Percentiles rank a stretch among this genome's conserved stretches.
Conservation (phyloP, 2,329 filamentous ascomycete genomes). For the Chaetomiaceae sp. region DNA sequence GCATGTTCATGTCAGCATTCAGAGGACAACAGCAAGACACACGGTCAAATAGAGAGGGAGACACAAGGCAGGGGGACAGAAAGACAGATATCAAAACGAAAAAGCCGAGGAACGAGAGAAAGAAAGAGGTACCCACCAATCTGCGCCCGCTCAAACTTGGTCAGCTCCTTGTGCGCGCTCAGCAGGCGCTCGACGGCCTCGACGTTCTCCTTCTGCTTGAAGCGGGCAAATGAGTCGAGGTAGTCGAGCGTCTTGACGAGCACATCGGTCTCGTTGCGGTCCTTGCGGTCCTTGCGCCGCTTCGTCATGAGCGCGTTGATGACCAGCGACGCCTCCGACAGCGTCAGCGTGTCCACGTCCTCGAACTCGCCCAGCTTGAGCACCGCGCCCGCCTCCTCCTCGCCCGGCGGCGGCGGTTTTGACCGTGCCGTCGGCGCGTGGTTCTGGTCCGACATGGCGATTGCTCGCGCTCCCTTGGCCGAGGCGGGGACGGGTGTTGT, state of each 20-base stretch:
- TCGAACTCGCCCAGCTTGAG: slow-evolving; percentile 92
- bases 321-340: slow-evolving; percentile 86
- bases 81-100: background rate
- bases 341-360: slow-evolving; percentile 81
- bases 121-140: slow-evolving; percentile 54
- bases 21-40: background rate
- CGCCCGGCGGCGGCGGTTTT: slow-evolving; percentile 64
- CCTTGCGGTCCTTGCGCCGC: slow-evolving; percentile 71
- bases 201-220: slow-evolving; percentile 91
- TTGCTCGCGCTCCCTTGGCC: background rate
- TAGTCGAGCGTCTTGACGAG: slow-evolving; percentile 86
- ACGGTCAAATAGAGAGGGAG: background rate
- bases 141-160: slow-evolving; percentile 89
- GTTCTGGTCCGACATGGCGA: slow-evolving; percentile 23
- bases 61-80: background rate
- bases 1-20: background rate
- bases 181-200: slow-evolving; percentile 88
- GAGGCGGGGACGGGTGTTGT: no score
- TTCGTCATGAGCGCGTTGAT: slow-evolving; percentile 84
- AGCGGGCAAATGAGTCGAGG: slow-evolving; percentile 88
- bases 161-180: slow-evolving; percentile 70
- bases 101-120: background rate
- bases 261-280: slow-evolving; percentile 81
- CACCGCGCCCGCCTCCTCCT: slow-evolving; percentile 78
- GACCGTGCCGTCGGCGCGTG: slow-evolving; percentile 53